Percentiles rank a stretch among this genome's conserved stretches.
phyloP scores from a whole-genome alignment of 2,329 filamentous ascomycete genomes.

The Ploettnerulaceae sp. region DNA sequence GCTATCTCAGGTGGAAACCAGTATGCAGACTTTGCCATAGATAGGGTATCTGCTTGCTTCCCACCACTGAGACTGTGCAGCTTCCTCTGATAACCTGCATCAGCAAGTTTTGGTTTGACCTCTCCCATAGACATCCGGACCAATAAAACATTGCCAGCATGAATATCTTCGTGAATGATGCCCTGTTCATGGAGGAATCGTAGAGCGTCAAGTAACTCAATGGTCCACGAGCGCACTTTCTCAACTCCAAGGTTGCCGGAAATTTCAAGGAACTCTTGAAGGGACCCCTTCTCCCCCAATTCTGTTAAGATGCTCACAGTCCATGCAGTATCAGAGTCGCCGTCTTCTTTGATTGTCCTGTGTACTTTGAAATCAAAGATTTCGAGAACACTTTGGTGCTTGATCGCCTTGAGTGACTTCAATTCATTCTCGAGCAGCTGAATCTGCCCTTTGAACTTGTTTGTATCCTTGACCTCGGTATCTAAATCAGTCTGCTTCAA shows the following conservation, averaged over 20 bases:
- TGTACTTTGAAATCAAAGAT: constrained; percentile 81
- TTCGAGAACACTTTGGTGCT: constrained; percentile 72
- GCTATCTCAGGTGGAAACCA: constrained; percentile 80
- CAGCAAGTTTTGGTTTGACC: constrained; percentile 68
- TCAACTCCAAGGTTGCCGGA: constrained; percentile 68
- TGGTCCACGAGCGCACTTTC: constrained; percentile 83
- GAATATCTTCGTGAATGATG: constrained; percentile 77
- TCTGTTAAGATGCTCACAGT: constrained; percentile 71
- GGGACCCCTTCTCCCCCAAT: constrained; percentile 73
- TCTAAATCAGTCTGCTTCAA: constrained; percentile 66
- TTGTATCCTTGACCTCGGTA: constrained; percentile 51
- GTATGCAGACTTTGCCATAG: constrained; percentile 67
- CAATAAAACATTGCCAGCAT: constrained; percentile 73
- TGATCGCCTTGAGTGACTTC: constrained; percentile 67
- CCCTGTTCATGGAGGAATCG: constrained; percentile 83
- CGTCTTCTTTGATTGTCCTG: constrained; percentile 54
- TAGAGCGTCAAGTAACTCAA: constrained; percentile 82
- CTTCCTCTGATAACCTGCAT: constrained; percentile 65
- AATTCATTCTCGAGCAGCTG: constrained; percentile 72
- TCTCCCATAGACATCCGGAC: constrained; percentile 65
- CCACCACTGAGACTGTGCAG: constrained; percentile 57
- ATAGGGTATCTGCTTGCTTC: constrained; percentile 48
- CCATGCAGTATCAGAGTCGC: constrained; percentile 47
- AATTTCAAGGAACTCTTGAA: constrained; percentile 77
- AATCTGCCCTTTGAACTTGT: constrained; percentile 69